Evolutionary conservation across 2,329 filamentous ascomycete species (phyloP), one percentile per base, ranked within the genome.

Genomic region (Zarea fungicola): DNA sequence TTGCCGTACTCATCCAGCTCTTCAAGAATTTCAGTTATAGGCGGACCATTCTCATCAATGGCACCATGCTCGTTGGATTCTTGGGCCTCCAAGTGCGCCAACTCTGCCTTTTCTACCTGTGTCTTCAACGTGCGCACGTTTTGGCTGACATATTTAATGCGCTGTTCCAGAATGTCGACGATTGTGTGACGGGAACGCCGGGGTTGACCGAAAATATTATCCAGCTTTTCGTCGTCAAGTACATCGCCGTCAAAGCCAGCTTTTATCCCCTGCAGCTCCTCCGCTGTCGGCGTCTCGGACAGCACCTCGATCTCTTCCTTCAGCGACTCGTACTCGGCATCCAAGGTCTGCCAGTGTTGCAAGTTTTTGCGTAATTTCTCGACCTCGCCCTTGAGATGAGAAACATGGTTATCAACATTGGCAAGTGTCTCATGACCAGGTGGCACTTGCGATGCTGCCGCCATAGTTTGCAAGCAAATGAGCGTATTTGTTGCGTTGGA

Each of bases 1-100:
- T 95, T 93, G 49, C 84, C 93, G 10, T 95, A 81, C 8, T 96
- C 91, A 61, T 97, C 93, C 21, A 97, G 73, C 69, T 95, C 83
- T 67, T 99, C 93, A 48, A 89, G 75, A 55, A 99, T 97, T 59
- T 97, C 93, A 26, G 87, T 91, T 51, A 97, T 79, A 0, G 90
- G 87, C 44, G 90, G 72, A 1, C 83, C 84, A 11, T 83, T 82
- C 52, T 87, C 85, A 52, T 86, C 82, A 45, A 72, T 74, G 37
- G 76, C 73, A 47, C 83, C 81, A 1, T 83, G 78, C 21, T 83
- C 76, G 49, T 76, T 78, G 36, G 81, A 66, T 4, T 82, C 70
- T 9, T 80, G 73, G 10, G 85, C 75, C 9, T 80, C 80, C 14
- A 81, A 80, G 42, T 92, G 70, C 59, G 85, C 85, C 53, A 84